Evolutionary conservation across 176 grass and related monocot species (phyloP).

Genomic region (Musa schizocarpa): DNA sequence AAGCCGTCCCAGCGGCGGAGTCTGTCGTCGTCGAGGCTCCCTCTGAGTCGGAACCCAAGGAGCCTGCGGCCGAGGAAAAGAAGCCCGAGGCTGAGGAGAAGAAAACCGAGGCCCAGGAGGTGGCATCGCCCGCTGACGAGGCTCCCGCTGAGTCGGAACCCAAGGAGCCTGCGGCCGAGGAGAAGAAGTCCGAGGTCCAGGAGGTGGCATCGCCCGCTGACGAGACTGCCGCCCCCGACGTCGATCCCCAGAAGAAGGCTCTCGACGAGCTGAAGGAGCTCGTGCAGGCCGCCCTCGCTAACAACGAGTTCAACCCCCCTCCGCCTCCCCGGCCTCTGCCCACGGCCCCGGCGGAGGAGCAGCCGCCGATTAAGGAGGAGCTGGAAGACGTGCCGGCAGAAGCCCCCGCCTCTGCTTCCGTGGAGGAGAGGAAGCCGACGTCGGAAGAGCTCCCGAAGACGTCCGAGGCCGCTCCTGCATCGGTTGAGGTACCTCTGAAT

Average conservation of each 20-base stretch:
- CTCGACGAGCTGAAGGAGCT: constrained; percentile 83
- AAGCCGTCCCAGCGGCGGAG: constrained; percentile 20
- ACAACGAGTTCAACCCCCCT: constrained; percentile 70
- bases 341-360: not conserved
- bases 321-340: not conserved
- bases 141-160: not conserved
- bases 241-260: constrained; percentile 70
- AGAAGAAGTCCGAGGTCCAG: constrained; percentile 32
- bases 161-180: constrained; percentile 12
- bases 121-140: constrained; percentile 12
- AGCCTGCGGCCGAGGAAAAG: constrained; percentile 25
- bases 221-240: constrained; percentile 27
- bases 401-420: not conserved
- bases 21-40: constrained; percentile 22
- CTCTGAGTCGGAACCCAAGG: not conserved
- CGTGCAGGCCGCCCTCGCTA: constrained; percentile 50
- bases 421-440: constrained; percentile 20
- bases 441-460: constrained; percentile 12
- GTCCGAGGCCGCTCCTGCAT: constrained; percentile 5
- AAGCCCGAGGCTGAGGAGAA: constrained; percentile 20
- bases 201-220: constrained; percentile 19
- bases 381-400: constrained; percentile 24
- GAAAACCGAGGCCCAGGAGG: constrained; percentile 24
- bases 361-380: not conserved
- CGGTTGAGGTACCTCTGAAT: no score